phyloP scores from a whole-genome alignment of 177 flowering plant genomes.

The Vitis hybrid region DNA sequence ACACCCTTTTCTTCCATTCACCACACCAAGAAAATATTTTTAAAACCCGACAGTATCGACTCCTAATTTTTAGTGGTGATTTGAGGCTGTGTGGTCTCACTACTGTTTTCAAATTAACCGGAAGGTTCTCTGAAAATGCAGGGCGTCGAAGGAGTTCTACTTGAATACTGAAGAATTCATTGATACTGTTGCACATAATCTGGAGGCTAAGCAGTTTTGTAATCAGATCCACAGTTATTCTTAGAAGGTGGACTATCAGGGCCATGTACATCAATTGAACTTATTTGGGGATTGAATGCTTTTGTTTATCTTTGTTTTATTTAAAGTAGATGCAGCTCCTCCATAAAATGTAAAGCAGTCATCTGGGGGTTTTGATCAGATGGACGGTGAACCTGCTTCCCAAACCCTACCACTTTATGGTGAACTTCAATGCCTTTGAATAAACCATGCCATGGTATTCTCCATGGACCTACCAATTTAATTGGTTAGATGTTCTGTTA shows the following conservation, averaged over 20 bases:
- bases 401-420: too few relatives aligned
- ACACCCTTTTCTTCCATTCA: too few relatives aligned
- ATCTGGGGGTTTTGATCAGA: not conserved
- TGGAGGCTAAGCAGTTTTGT: constrained; percentile 43
- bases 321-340: not conserved
- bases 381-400: not conserved
- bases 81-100: too few relatives aligned
- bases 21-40: too few relatives aligned
- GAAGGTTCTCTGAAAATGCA: constrained; percentile 26
- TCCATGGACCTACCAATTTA: too few relatives aligned
- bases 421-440: too few relatives aligned
- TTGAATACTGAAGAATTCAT: constrained; percentile 92
- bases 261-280: not conserved
- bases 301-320: not conserved
- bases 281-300: not conserved
- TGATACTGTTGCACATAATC: constrained; percentile 76
- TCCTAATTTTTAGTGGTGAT: too few relatives aligned
- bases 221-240: constrained; percentile 6
- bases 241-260: not conserved
- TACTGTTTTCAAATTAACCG: not conserved
- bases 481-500: too few relatives aligned
- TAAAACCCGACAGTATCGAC: too few relatives aligned
- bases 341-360: not conserved
- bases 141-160: constrained; percentile 81
- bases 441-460: too few relatives aligned